These are phyloP conservation scores for Sugiyamaella boreocaroliniensis DNA, from an alignment of 805 yeast species.

Conservation along the genomic window DNA sequence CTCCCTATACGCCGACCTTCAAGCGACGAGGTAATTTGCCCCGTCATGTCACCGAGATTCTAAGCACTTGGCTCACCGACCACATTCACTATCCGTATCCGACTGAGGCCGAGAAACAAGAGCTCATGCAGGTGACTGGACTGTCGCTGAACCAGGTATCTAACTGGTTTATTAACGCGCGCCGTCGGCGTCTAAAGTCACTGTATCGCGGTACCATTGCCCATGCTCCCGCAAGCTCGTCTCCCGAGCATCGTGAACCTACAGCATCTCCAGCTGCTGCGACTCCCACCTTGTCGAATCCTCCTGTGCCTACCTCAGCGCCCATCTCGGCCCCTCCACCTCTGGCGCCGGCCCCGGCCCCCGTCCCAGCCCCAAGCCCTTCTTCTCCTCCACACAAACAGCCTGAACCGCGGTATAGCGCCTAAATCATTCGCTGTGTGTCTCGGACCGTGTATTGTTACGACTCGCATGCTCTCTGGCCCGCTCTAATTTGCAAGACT, in stretches of 20 bases:
- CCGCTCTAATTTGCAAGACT: too few species aligned
- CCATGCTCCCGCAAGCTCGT: slow-evolving; percentile 33
- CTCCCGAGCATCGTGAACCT: slow-evolving; percentile 9
- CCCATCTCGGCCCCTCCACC: not conserved
- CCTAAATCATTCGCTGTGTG: not conserved
- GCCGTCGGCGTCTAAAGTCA: slow-evolving; percentile 59
- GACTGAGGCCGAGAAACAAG: slow-evolving; percentile 67
- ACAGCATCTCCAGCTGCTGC: not conserved
- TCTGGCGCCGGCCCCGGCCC: not conserved
- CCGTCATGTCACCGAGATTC: slow-evolving; percentile 63
- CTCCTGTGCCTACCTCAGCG: not conserved
- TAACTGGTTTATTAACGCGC: slow-evolving; percentile 85
- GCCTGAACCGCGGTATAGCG: not conserved
- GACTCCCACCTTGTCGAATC: too few species aligned
- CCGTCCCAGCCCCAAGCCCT: not conserved
- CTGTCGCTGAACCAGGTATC: slow-evolving; percentile 73
- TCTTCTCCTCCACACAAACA: not conserved
- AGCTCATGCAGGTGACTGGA: slow-evolving; percentile 64
- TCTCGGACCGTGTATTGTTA: not conserved
- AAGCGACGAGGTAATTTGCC: slow-evolving; percentile 67
- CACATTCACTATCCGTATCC: slow-evolving; percentile 82
- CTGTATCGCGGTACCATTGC: slow-evolving; percentile 16
- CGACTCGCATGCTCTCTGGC: too few species aligned
- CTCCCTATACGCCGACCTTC: slow-evolving; percentile 9
- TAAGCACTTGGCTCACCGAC: slow-evolving; percentile 66